phyloP scores from a whole-genome alignment of 805 yeast species.

The Starmerella sp. region DNA sequence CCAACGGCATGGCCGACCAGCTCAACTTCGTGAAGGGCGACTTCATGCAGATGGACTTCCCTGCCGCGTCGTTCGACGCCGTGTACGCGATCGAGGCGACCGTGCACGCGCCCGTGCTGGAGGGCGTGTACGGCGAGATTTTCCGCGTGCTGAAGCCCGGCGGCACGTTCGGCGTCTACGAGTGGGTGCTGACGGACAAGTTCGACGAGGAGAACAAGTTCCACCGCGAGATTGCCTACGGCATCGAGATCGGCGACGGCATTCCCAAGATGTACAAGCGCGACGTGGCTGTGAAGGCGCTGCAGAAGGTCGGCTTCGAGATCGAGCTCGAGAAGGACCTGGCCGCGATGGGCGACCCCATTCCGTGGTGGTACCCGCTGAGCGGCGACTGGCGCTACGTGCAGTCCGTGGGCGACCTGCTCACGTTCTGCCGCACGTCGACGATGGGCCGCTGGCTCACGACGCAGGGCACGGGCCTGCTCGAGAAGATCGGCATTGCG shows the following conservation, averaged over 20 bases:
- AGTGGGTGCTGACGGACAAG: conserved; percentile 96
- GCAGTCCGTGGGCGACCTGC: conserved; percentile 64
- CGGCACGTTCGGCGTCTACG: conserved; percentile 94
- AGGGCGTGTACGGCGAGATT: conserved; percentile 91
- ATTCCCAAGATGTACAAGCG: conserved; percentile 90
- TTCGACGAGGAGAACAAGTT: conserved; percentile 79
- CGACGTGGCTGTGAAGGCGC: conserved; percentile 78
- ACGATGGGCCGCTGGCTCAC: conserved; percentile 76
- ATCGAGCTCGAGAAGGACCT: conserved; percentile 65
- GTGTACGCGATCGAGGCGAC: conserved; percentile 98
- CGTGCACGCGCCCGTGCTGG: conserved; percentile 91
- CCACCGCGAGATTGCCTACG: conserved; percentile 91
- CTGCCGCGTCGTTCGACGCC: conserved; percentile 80
- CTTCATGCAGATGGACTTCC: conserved; percentile 98
- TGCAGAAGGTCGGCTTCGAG: conserved; percentile 78
- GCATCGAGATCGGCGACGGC: conserved; percentile 97
- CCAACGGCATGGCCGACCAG: conserved; percentile 55
- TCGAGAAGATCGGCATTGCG: conserved; percentile 79
- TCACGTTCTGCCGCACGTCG: conserved; percentile 82
- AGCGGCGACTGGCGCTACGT: conserved; percentile 87
- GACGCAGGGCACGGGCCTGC: conserved; percentile 61
- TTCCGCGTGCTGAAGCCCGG: conserved; percentile 95
- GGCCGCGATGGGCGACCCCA: conserved; percentile 67
- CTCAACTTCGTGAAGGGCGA: conserved; percentile 89
- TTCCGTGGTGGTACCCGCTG: conserved; percentile 97